Evolutionary conservation across 164 flowering plant genomes (phyloP).

Genomic region (Vitis labrusca): DNA sequence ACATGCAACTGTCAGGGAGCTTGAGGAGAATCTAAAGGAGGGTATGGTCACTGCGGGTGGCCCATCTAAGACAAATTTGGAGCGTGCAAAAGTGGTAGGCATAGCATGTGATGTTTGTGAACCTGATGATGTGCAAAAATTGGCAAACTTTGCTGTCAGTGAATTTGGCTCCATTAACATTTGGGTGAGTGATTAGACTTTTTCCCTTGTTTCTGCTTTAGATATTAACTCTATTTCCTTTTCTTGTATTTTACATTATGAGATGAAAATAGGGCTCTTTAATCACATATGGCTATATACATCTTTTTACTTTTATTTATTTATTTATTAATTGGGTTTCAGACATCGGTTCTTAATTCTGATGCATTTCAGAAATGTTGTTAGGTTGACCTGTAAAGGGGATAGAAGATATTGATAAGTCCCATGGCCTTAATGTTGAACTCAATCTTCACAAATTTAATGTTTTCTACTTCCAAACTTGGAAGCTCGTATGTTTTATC

Average conservation of each 20-base stretch:
- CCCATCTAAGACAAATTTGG: conserved; percentile 35
- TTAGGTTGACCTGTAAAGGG: no score
- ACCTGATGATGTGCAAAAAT: conserved; percentile 67
- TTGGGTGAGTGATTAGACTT: conserved; percentile 59
- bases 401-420: no score
- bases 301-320: no score
- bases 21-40: conserved; percentile 70
- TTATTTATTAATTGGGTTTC: no score
- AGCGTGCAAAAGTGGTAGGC: conserved; percentile 75
- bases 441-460: no score
- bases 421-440: no score
- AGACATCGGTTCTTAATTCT: no score
- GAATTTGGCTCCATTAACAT: conserved; percentile 87
- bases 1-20: conserved; percentile 64
- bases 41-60: conserved; percentile 36
- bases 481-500: no score
- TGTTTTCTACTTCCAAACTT: no score
- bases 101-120: conserved; percentile 88
- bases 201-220: not conserved
- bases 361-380: no score
- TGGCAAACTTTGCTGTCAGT: conserved; percentile 70
- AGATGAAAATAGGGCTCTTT: no score
- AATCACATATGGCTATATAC: no score
- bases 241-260: not conserved
- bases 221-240: not conserved